Evolutionary conservation across 257 asterid species (phyloP).

Genomic region (Solanum chiquidenum): DNA sequence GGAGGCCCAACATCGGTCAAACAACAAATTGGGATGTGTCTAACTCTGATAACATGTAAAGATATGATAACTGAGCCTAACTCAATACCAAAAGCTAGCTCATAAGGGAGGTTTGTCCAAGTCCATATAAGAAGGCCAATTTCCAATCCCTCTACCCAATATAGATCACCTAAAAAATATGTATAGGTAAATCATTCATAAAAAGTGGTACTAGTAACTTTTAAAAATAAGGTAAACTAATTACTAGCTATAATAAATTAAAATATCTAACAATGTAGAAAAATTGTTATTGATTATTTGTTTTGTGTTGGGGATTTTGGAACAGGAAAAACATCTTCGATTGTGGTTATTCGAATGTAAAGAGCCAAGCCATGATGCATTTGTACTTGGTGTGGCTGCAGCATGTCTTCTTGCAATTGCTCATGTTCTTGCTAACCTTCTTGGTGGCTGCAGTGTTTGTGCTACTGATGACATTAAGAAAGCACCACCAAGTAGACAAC

Average conservation of each 20-base stretch:
- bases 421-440: slow-evolving; percentile 56
- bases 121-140: not conserved
- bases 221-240: not conserved
- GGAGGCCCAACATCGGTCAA: not conserved
- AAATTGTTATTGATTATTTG: not conserved
- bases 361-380: slow-evolving; percentile 82
- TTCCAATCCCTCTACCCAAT: not conserved
- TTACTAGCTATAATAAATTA: not conserved
- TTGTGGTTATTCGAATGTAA: slow-evolving; percentile 83
- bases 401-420: slow-evolving; percentile 44
- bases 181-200: not conserved
- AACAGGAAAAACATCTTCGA: slow-evolving; percentile 62
- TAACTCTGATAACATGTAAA: not conserved
- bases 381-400: slow-evolving; percentile 63
- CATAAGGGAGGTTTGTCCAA: not conserved
- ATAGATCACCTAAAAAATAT: not conserved
- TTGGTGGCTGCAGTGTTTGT: slow-evolving; percentile 52
- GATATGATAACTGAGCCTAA: not conserved
- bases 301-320: not conserved
- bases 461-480: slow-evolving; percentile 28
- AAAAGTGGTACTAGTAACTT: not conserved
- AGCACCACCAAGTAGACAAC: slow-evolving; percentile 47
- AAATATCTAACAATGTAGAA: not conserved
- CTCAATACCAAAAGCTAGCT: not conserved
- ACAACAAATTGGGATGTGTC: not conserved